Percentiles rank a stretch among this genome's conserved stretches.
phyloP scores from a whole-genome alignment of 805 yeast genomes.

The Wickerhamiella kurtzmanii region DNA sequence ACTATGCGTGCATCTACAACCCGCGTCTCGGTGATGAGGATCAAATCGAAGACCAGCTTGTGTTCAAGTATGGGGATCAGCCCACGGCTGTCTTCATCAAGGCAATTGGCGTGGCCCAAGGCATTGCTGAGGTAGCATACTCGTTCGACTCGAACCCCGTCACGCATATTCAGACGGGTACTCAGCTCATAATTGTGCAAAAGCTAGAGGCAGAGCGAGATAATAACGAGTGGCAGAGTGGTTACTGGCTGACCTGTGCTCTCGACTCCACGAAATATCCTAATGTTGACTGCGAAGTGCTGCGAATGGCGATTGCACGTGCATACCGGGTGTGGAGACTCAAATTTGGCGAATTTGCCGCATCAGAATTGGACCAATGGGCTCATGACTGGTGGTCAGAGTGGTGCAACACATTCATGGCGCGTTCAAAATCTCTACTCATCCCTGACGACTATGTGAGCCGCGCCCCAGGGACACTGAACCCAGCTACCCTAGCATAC shows the following conservation, averaged over 20 bases:
- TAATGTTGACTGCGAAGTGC: not conserved
- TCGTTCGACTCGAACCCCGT: constrained; percentile 14
- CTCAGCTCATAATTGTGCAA: constrained; percentile 4
- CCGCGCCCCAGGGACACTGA: constrained; percentile 34
- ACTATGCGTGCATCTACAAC: constrained; percentile 16
- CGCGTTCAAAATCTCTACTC: not conserved
- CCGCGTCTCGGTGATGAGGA: constrained; percentile 18
- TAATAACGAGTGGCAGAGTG: constrained; percentile 16
- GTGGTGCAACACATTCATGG: constrained; percentile 3
- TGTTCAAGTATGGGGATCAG: constrained; percentile 8
- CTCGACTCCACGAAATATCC: not conserved
- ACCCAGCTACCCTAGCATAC: constrained; percentile 62
- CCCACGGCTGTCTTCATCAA: constrained; percentile 6
- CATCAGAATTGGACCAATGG: not conserved
- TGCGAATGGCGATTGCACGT: not conserved
- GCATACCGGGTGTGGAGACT: constrained; percentile 6
- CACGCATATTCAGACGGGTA: constrained; percentile 5
- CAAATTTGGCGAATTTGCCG: constrained; percentile 2
- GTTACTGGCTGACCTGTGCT: constrained; percentile 15
- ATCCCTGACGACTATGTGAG: constrained; percentile 8
- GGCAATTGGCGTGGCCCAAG: constrained; percentile 19
- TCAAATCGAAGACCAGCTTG: constrained; percentile 15
- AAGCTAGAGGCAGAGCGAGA: constrained; percentile 3
- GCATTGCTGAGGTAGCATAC: constrained; percentile 18
- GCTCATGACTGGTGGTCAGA: constrained; percentile 5